Percentiles rank a stretch among this genome's conserved stretches.
These are phyloP conservation scores for Lanmaoa pseudosensibilis DNA, from an alignment of 768 basidiomycete genomes.

Conservation along the genomic window DNA sequence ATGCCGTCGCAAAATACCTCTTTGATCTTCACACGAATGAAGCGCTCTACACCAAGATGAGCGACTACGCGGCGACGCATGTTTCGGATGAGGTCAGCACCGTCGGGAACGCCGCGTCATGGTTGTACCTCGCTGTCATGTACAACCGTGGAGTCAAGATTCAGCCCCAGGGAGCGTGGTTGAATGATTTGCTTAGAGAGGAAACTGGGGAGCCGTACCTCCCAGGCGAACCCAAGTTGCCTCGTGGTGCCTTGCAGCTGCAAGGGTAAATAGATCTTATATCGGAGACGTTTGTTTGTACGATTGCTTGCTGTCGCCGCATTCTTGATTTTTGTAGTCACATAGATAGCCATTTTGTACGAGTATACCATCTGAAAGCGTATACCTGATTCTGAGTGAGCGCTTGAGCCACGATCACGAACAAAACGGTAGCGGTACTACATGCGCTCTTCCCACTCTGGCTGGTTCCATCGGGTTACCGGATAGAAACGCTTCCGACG, in stretches of 20 bases:
- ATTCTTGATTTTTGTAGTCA: constrained; percentile 2
- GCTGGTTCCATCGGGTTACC: neutral
- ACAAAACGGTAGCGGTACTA: no score
- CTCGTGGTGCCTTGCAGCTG: constrained; percentile 58
- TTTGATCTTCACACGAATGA: constrained; percentile 78
- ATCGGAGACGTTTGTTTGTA: constrained; percentile 5
- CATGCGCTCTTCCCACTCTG: neutral
- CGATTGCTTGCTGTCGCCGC: constrained; percentile 1
- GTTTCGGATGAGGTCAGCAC: constrained; percentile 85
- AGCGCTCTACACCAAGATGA: constrained; percentile 60
- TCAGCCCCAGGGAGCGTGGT: constrained; percentile 78
- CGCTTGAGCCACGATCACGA: neutral
- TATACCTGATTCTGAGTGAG: constrained; percentile 1
- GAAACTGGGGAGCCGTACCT: constrained; percentile 74
- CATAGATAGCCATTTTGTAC: constrained; percentile 7
- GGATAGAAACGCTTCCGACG: neutral
- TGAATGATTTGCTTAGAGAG: constrained; percentile 76
- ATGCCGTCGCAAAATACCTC: constrained; percentile 71
- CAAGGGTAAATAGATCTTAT: constrained; percentile 27
- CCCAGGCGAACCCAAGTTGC: constrained; percentile 68
- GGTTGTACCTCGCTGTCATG: constrained; percentile 77
- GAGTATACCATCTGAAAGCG: constrained; percentile 7
- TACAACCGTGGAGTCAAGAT: constrained; percentile 74
- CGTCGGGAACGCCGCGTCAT: constrained; percentile 71
- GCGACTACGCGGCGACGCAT: constrained; percentile 67